These are phyloP conservation scores for Cupressus sempervirens DNA, from an alignment of 75 land plant genomes.

Conservation along the genomic window DNA sequence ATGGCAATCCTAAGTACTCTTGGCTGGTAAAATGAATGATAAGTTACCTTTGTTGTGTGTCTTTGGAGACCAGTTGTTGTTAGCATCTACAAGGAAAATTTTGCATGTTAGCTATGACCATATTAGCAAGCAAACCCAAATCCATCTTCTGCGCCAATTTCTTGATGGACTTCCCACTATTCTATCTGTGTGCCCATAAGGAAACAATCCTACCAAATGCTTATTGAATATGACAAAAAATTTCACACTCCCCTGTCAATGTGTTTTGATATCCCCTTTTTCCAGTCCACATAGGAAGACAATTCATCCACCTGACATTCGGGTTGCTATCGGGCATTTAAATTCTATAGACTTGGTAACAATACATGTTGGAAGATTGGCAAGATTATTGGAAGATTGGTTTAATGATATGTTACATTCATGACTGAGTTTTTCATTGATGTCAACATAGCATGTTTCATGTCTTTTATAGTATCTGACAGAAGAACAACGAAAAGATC, in stretches of 20 bases:
- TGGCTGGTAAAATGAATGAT: too few relatives aligned
- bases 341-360: not conserved
- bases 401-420: too few relatives aligned
- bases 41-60: too few relatives aligned
- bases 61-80: too few relatives aligned
- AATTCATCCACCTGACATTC: too few relatives aligned
- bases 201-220: not conserved
- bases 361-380: too few relatives aligned
- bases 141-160: not conserved
- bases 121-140: not conserved
- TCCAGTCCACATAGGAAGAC: not conserved
- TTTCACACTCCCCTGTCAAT: not conserved
- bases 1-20: too few relatives aligned
- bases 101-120: not conserved
- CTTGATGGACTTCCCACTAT: not conserved
- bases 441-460: too few relatives aligned
- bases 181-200: not conserved
- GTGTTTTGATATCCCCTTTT: not conserved
- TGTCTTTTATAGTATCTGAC: too few relatives aligned
- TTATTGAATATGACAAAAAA: not conserved
- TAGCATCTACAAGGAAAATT: not conserved
- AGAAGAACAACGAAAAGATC: too few relatives aligned
- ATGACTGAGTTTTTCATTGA: too few relatives aligned
- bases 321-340: not conserved
- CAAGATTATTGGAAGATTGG: too few relatives aligned